Conservation (phyloP, 2,329 filamentous ascomycete genomes). For the Rutstroemia sp. region DNA sequence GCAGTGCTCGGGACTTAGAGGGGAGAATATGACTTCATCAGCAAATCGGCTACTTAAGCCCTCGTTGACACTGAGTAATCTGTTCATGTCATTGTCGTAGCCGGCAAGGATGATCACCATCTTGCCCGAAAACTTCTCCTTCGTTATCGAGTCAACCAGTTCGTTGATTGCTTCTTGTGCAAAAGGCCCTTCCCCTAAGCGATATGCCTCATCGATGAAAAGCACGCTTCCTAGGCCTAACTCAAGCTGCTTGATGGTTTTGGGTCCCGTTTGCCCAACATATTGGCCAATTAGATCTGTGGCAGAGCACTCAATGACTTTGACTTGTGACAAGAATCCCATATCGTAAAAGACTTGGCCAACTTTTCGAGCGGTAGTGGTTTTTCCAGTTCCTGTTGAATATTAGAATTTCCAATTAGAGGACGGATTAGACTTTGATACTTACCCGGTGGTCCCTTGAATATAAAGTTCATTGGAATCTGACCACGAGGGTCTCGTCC, state of each 20-base stretch:
- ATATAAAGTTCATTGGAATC: constrained; percentile 51
- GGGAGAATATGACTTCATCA: constrained; percentile 39
- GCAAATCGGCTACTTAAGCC: constrained; percentile 49
- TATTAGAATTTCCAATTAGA: background rate
- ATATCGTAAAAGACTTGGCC: constrained; percentile 70
- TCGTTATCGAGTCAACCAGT: constrained; percentile 46
- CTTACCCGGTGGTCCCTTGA: constrained; percentile 50
- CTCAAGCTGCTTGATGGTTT: constrained; percentile 53
- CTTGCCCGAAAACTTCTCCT: constrained; percentile 41
- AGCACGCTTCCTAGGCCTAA: constrained; percentile 44
- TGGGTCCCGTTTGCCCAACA: constrained; percentile 62
- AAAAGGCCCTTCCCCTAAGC: constrained; percentile 42
- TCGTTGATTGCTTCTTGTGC: constrained; percentile 64
- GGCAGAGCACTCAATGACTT: constrained; percentile 60
- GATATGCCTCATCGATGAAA: constrained; percentile 53
- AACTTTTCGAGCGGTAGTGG: constrained; percentile 65
- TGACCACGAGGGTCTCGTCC: constrained; percentile 42
- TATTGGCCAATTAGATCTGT: constrained; percentile 63
- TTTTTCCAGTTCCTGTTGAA: constrained; percentile 58
- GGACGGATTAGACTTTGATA: background rate
- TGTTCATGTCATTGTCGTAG: constrained; percentile 48
- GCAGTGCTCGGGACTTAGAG: constrained; percentile 31
- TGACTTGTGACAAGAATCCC: constrained; percentile 53
- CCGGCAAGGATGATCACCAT: constrained; percentile 51
- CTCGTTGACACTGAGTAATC: constrained; percentile 42